Percentiles rank a stretch among this genome's conserved stretches.
phyloP scores from a whole-genome alignment of 2,329 filamentous ascomycete species.

The Ceratocystis diversiconidia region DNA sequence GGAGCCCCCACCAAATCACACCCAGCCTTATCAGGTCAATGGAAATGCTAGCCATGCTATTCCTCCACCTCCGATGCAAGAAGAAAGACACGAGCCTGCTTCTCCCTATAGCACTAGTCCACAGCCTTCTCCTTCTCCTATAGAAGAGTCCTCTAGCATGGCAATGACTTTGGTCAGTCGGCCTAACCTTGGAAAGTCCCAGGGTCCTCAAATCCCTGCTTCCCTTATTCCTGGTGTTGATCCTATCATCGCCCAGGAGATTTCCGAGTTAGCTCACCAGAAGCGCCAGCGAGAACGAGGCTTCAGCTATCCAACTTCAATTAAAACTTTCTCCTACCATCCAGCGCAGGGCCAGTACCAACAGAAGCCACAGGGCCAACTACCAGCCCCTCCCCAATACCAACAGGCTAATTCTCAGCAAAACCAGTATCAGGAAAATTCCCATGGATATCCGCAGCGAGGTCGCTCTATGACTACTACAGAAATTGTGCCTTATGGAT shows the following conservation, averaged over 20 bases:
- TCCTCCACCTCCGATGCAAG: background rate
- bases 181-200: background rate
- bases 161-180: conserved; percentile 16
- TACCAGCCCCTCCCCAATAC: conserved; percentile 18
- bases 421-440: background rate
- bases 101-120: conserved; percentile 2
- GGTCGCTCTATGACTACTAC: conserved; percentile 16
- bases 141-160: conserved; percentile 18
- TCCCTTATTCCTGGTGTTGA: conserved; percentile 49
- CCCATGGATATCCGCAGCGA: background rate
- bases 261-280: conserved; percentile 43
- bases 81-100: background rate
- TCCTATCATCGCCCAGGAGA: conserved; percentile 39
- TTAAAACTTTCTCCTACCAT: conserved; percentile 21
- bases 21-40: background rate
- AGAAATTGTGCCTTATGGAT: conserved; percentile 17
- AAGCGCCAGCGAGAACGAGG: conserved; percentile 36
- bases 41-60: background rate
- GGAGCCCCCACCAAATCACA: conserved; percentile 7
- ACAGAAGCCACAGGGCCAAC: conserved; percentile 23
- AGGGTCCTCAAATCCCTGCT: conserved; percentile 35
- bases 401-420: conserved; percentile 3
- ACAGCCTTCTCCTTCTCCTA: conserved; percentile 7
- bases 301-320: conserved; percentile 29
- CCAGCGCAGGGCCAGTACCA: conserved; percentile 23